Conservation (phyloP, 768 basidiomycete genomes). For the Calocybe gangraenosa region DNA sequence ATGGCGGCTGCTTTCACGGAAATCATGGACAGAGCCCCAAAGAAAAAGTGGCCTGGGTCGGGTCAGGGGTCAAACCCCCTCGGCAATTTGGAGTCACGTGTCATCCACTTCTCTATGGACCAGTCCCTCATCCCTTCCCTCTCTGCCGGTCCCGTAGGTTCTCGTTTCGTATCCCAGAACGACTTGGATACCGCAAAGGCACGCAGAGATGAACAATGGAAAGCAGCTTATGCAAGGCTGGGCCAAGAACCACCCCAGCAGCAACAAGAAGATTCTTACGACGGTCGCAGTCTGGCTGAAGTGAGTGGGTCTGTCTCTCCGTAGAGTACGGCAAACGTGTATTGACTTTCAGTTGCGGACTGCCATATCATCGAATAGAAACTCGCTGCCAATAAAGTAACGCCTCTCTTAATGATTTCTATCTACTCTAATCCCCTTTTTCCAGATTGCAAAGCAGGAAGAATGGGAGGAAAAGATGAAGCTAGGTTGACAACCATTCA, state of each 20-base stretch:
- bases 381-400: conserved; percentile 84
- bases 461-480: conserved; percentile 92
- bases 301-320: conserved; percentile 39
- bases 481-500: conserved; percentile 38
- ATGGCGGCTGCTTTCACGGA: background rate
- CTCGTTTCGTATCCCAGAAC: conserved; percentile 77
- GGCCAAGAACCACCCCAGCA: conserved; percentile 82
- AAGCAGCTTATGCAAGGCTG: conserved; percentile 82
- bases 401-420: conserved; percentile 12
- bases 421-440: conserved; percentile 12
- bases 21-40: no score
- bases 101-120: conserved; percentile 39
- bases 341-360: conserved; percentile 46
- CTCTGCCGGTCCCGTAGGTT: conserved; percentile 68
- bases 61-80: background rate
- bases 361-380: conserved; percentile 53
- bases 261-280: conserved; percentile 72
- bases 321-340: conserved; percentile 21
- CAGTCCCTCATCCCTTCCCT: conserved; percentile 67
- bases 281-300: conserved; percentile 86
- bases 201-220: conserved; percentile 81
- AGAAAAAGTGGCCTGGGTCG: no score
- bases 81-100: background rate
- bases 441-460: conserved; percentile 82
- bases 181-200: conserved; percentile 73